Evolutionary conservation across 108 stramenopile species (phyloP), one percentile per base, ranked within the genome.

Genomic region (Cylindrotheca closterium): DNA sequence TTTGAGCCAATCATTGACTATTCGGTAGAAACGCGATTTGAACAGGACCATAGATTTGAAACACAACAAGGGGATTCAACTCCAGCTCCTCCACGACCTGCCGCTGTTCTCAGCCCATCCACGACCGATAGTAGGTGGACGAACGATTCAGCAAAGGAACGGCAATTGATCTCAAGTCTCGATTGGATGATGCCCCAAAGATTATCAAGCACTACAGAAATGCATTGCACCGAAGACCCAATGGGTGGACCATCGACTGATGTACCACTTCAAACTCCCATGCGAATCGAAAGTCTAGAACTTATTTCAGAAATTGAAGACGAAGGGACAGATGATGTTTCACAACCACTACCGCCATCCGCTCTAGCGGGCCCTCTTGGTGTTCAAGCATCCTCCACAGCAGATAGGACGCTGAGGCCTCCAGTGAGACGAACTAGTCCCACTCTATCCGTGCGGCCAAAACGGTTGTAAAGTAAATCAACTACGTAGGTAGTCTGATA

Each of bases 1-100:
- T 42, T 42, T 42, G 37, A 42, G 37, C 37, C 37, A 42, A 42
- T 42, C 37, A 42, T 42, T n/a, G n/a, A n/a, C n/a, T n/a, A n/a
- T n/a, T n/a, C n/a, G n/a, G n/a, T n/a, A n/a, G n/a, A n/a, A n/a
- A n/a, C n/a, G n/a, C n/a, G n/a, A n/a, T n/a, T n/a, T n/a, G n/a
- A n/a, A n/a, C n/a, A n/a, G n/a, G n/a, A n/a, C n/a, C n/a, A n/a
- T n/a, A n/a, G n/a, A n/a, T n/a, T n/a, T n/a, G n/a, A n/a, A n/a
- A n/a, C n/a, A n/a, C n/a, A n/a, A n/a, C n/a, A n/a, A n/a, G n/a
- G n/a, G n/a, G n/a, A n/a, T n/a, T n/a, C n/a, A n/a, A n/a, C n/a
- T n/a, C n/a, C n/a, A n/a, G n/a, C n/a, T n/a, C n/a, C n/a, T n/a
- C n/a, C n/a, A n/a, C n/a, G n/a, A n/a, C n/a, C n/a, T n/a, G n/a